Percentiles rank a stretch among this genome's conserved stretches.
Conservation (phyloP, 2,329 filamentous ascomycete species). For the Chaetomiaceae sp. region DNA sequence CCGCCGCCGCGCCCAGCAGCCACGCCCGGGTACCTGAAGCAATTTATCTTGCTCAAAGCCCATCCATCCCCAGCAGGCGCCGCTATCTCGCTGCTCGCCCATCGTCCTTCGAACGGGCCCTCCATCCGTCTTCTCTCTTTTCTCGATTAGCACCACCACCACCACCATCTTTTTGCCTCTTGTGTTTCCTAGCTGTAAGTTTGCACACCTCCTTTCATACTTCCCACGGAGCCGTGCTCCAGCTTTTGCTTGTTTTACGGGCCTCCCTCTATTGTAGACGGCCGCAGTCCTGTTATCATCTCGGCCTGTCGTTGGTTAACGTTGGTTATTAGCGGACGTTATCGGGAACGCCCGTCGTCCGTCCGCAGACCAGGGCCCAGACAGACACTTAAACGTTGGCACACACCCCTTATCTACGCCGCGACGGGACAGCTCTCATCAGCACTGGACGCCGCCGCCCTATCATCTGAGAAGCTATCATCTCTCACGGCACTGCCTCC, state of each 20-base stretch:
- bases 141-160: constrained; percentile 6
- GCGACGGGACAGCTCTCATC: constrained; percentile 11
- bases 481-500: constrained; percentile 15
- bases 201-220: too few species aligned
- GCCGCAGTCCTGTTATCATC: too few species aligned
- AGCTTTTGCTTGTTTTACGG: too few species aligned
- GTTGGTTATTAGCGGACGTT: not conserved
- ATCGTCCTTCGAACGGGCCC: not conserved
- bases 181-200: too few species aligned
- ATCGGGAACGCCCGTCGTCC: constrained; percentile 10
- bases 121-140: constrained; percentile 7
- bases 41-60: constrained; percentile 28
- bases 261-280: too few species aligned
- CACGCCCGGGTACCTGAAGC: constrained; percentile 16
- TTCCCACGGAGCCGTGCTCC: too few species aligned
- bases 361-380: constrained; percentile 4
- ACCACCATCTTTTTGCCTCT: constrained; percentile 4
- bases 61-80: constrained; percentile 15
- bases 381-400: too few species aligned
- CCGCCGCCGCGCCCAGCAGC: constrained; percentile 15
- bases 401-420: constrained; percentile 17
- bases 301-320: not conserved
- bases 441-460: constrained; percentile 12
- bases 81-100: constrained; percentile 21
- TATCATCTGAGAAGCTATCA: constrained; percentile 11